phyloP scores from a whole-genome alignment of 1,139 yeast species.

The Blastobotrys capitulatus region DNA sequence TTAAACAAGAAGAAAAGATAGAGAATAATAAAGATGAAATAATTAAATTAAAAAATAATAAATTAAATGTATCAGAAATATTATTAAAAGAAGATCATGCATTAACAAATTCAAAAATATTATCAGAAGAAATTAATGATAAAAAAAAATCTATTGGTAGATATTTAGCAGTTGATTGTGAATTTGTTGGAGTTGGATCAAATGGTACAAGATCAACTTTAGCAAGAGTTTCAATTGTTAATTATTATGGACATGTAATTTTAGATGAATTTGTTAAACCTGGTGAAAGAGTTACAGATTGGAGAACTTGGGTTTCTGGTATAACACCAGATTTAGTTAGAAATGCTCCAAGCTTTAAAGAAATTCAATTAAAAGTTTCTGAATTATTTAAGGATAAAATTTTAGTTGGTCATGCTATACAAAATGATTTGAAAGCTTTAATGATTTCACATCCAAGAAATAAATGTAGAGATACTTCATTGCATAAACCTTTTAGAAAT shows the following conservation, averaged over 20 bases:
- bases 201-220: constrained; percentile 64
- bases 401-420: constrained; percentile 80
- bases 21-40: background rate
- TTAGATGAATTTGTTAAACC: constrained; percentile 76
- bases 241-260: constrained; percentile 67
- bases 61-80: background rate
- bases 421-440: constrained; percentile 69
- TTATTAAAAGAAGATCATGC: background rate
- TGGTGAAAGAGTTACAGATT: constrained; percentile 69
- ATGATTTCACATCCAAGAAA: constrained; percentile 61
- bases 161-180: constrained; percentile 84
- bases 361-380: constrained; percentile 57
- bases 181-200: constrained; percentile 86
- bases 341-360: constrained; percentile 57
- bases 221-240: constrained; percentile 84
- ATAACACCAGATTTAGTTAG: constrained; percentile 64
- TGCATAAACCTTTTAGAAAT: constrained; percentile 51
- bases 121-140: background rate
- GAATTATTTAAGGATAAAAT: constrained; percentile 41
- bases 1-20: background rate
- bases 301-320: constrained; percentile 96
- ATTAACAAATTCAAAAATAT: background rate
- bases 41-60: background rate
- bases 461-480: constrained; percentile 69
- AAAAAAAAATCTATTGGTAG: constrained; percentile 42